These are phyloP conservation scores for Venturia asperata DNA, from an alignment of 2,329 filamentous ascomycete genomes.

Conservation along the genomic window DNA sequence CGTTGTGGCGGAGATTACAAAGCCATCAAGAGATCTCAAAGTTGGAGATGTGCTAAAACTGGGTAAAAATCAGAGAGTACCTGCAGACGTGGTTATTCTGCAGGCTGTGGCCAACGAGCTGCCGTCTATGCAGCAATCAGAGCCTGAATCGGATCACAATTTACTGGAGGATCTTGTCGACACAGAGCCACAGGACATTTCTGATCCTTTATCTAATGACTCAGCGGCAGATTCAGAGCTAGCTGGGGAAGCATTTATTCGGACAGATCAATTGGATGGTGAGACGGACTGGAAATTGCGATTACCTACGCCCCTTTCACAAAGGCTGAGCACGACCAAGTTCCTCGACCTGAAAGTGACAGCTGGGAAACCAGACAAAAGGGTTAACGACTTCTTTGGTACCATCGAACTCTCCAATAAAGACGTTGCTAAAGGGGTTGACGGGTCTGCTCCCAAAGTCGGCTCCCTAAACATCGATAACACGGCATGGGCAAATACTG, in stretches of 20 bases:
- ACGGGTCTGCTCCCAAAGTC: slow-evolving; percentile 41
- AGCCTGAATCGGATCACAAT: not conserved
- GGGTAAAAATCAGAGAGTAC: slow-evolving; percentile 83
- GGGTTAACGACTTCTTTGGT: slow-evolving; percentile 92
- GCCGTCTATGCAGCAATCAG: slow-evolving; percentile 15
- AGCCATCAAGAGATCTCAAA: slow-evolving; percentile 79
- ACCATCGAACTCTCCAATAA: slow-evolving; percentile 60
- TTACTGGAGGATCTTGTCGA: slow-evolving; percentile 14
- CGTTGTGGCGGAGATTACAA: slow-evolving; percentile 59
- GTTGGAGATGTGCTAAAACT: slow-evolving; percentile 95
- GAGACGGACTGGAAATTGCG: slow-evolving; percentile 98
- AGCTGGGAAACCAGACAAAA: slow-evolving; percentile 84
- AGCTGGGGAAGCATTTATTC: slow-evolving; percentile 82
- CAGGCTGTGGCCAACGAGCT: slow-evolving; percentile 57
- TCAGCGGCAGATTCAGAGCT: slow-evolving; percentile 1
- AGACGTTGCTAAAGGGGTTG: slow-evolving; percentile 21
- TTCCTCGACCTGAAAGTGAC: slow-evolving; percentile 61
- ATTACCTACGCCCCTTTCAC: slow-evolving; percentile 76
- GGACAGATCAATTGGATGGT: slow-evolving; percentile 93
- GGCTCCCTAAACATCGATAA: slow-evolving; percentile 87
- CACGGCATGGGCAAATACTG: slow-evolving; percentile 96
- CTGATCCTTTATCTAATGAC: not conserved
- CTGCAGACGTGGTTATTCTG: slow-evolving; percentile 87
- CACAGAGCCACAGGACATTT: not conserved
- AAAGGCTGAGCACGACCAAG: slow-evolving; percentile 65